Base-by-base conservation (phyloP, 2,329 filamentous ascomycete species). In the Hypomyces perniciosus region DNA sequence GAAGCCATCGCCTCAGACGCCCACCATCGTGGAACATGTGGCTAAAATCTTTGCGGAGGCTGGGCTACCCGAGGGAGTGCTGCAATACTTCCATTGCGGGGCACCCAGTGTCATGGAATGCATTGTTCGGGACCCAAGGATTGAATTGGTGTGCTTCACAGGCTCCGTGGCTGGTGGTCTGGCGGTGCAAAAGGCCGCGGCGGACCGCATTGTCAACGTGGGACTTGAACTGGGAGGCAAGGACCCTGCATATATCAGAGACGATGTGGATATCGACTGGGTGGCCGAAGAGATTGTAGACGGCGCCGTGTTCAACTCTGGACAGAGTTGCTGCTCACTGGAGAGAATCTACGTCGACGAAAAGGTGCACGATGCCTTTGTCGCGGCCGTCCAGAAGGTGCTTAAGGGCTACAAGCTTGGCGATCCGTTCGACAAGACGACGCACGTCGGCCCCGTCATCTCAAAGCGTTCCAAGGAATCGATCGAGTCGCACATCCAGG, bases 291-390 rank as follows among this genome's bases (percentile, higher is more conserved):
- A 96, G 70, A 93, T 97, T 61, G 90, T 97, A 10, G 92, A 97
- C 61, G 92, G 92, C 20, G 85, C 90, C n/a, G 77, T 97, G 51
- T 97, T 97, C 78, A 97, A 97, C 73, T 96, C 91, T 46, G 92
- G 92, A n/a, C 92, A 97, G 74, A 95, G 90, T 66, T 97, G 92
- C 76, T 97, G 92, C 71, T 88, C 90, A 27, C 77, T 97, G 48
- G 92, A 97, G 72, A 80, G 92, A 33, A 83, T 97, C 20, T 97
- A 97, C 62, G 91, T 97, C 5, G 84, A 93, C 62, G 86, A 88
- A 63, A 84, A 81, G 59, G 81, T 97, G 45, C 84, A 96, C 67
- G 90, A 95, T 62, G 72, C 80, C 9, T 96, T 97, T 62, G 77
- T 96, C 46, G 76, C 81, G 46, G 88, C 86, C 5, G 77, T 89